These are phyloP conservation scores for Scedosporium aurantiacum DNA, from an alignment of 2,329 filamentous ascomycete genomes.

Conservation along the genomic window DNA sequence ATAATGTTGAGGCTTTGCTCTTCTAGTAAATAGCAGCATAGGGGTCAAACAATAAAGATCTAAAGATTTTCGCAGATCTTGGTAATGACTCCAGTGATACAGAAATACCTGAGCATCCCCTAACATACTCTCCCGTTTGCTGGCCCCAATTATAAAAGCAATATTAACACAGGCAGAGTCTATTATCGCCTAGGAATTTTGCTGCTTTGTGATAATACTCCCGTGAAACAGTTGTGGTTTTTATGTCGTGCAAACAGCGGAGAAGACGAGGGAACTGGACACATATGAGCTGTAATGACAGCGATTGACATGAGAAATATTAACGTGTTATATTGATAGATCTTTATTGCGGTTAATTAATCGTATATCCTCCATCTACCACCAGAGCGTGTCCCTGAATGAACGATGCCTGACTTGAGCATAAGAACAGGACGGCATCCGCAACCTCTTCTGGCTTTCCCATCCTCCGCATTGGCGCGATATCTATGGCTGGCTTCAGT, in stretches of 20 bases:
- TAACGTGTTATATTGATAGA: too few relatives aligned
- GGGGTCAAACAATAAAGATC: too few relatives aligned
- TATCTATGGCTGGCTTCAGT: slow-evolving; percentile 29
- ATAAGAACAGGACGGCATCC: slow-evolving; percentile 36
- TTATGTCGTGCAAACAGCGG: neutral
- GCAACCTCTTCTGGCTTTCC: slow-evolving; percentile 37
- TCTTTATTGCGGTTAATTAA: slow-evolving; percentile 20
- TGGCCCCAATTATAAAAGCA: too few relatives aligned
- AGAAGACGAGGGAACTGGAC: neutral
- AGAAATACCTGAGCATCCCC: too few relatives aligned
- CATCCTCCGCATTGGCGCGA: slow-evolving; percentile 40
- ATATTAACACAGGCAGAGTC: too few relatives aligned
- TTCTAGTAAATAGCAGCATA: too few relatives aligned
- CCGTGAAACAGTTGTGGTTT: too few relatives aligned
- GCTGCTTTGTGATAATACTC: neutral
- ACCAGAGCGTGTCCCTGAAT: slow-evolving; percentile 40
- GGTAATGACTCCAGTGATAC: too few relatives aligned
- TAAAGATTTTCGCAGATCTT: too few relatives aligned
- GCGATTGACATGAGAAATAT: too few relatives aligned
- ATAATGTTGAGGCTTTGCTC: too few relatives aligned
- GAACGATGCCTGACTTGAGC: slow-evolving; percentile 36
- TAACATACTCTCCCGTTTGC: too few relatives aligned
- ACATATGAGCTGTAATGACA: neutral
- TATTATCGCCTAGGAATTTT: neutral
- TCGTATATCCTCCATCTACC: slow-evolving; percentile 42